Evolutionary conservation across 2,329 filamentous ascomycete species (phyloP), one percentile per base, ranked within the genome.

Genomic region (Colletotrichum gloeosporioides): DNA sequence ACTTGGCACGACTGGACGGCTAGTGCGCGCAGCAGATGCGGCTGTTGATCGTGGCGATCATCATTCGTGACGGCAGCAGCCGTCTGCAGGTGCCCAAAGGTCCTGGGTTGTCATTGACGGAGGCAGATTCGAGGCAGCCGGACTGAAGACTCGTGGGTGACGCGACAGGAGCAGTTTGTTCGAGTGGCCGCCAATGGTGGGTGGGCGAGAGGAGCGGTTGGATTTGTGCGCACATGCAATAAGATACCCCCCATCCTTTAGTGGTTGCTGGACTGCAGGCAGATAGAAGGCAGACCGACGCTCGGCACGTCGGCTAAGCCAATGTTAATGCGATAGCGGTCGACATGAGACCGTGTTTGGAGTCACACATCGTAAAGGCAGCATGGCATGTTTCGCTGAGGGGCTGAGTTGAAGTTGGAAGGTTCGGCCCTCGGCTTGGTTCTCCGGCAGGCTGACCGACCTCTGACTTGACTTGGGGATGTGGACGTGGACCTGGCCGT

Each of bases 161-260:
- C 59, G 74, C 74, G 49, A 65, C 74, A 69, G 39, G 36, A 29
- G 65, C 34, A 61, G 49, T 29, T 25, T 22, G 27, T 18, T 49
- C 36, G 62, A 53, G 36, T 66, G 73, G 57, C 49, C 66, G 71
- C 71, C 65, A 76, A 71, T 71, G 66, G 70, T 31, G 55, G 39
- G 39, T 7, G 44, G 53, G 39, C 59, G 61, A 62, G 61, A 59
- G 31, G 70, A 36, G 53, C 31, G 65, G 25, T 75, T 61, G 64
- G n/a, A 53, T 62, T 67, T 67, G 71, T 74, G 71, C 65, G 32
- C 74, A 62, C 71, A 77, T 75, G 74, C 65, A 77, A 77, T 34
- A 34, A 73, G 69, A 76, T 76, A 76, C 63, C 64, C 69, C 73
- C 66, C 44, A 12, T 49, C 63, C 55, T 53, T 64, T 34, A 73